phyloP scores from a whole-genome alignment of 1,284 basidiomycete species.

The Rhodotorula sp. region DNA sequence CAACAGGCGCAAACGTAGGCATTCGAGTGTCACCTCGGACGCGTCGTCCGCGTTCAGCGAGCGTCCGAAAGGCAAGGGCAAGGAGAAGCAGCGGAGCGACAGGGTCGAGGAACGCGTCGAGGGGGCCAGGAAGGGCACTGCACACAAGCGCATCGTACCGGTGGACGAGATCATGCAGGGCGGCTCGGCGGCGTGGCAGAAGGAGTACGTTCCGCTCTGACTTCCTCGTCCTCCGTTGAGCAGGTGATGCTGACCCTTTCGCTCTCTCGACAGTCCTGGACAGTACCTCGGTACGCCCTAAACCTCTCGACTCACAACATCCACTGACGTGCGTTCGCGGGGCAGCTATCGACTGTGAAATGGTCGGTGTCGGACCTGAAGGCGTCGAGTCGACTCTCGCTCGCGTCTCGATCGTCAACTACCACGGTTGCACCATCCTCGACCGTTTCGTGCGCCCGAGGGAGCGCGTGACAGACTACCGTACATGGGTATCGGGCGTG shows the following conservation, averaged over 20 bases:
- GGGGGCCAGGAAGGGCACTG: background rate
- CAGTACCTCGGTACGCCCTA: conserved; percentile 36
- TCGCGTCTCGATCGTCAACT: conserved; percentile 90
- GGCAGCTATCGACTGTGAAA: conserved; percentile 87
- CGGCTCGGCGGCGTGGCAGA: conserved; percentile 32
- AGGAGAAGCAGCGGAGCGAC: conserved; percentile 16
- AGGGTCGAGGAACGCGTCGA: background rate
- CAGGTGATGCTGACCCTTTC: background rate
- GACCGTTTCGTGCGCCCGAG: conserved; percentile 86
- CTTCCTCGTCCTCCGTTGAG: too few relatives aligned
- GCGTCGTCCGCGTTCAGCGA: background rate
- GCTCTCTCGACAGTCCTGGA: conserved; percentile 14
- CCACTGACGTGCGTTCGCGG: background rate
- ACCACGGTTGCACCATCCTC: conserved; percentile 73
- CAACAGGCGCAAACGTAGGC: conserved; percentile 27
- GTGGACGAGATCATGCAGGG: conserved; percentile 36
- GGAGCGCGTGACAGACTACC: conserved; percentile 89
- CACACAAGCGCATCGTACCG: conserved; percentile 24
- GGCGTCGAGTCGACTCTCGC: conserved; percentile 82
- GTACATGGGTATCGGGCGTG: conserved; percentile 89
- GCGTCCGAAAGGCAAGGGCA: conserved; percentile 12
- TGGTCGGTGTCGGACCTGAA: conserved; percentile 89
- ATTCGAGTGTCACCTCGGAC: conserved; percentile 13
- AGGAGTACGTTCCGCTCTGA: conserved; percentile 23
- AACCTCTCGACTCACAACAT: rapidly evolving